Percentiles rank a stretch among this genome's conserved stretches.
Evolutionary conservation across 192 early-diverging fungal species (phyloP).

Genomic region (Mortierella antarctica): DNA sequence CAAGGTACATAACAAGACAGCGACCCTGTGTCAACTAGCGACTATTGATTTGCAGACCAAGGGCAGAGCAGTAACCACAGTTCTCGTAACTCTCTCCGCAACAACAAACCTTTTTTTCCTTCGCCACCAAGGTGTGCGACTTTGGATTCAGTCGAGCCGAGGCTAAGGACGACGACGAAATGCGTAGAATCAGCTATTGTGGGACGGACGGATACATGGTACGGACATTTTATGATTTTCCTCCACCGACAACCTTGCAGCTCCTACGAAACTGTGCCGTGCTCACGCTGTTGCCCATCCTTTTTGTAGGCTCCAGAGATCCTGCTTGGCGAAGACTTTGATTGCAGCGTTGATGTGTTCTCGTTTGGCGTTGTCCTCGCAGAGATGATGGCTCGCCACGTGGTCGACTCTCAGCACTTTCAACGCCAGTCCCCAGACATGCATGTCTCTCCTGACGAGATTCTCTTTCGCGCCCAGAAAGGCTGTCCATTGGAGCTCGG

Average conservation of each 20-base stretch:
- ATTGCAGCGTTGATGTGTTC: slow-evolving; percentile 50
- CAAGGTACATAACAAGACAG: slow-evolving; percentile 27
- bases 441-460: slow-evolving; percentile 39
- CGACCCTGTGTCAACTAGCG: neutral
- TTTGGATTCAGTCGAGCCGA: slow-evolving; percentile 52
- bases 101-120: neutral
- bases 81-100: too few relatives aligned
- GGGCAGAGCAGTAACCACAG: too few relatives aligned
- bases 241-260: neutral
- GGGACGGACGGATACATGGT: slow-evolving; percentile 54
- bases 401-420: slow-evolving; percentile 46
- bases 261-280: neutral
- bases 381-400: slow-evolving; percentile 52
- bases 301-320: slow-evolving; percentile 46
- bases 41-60: neutral
- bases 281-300: neutral
- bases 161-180: slow-evolving; percentile 40
- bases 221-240: neutral
- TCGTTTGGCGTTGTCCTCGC: slow-evolving; percentile 49
- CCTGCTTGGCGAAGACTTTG: slow-evolving; percentile 50
- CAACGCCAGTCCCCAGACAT: slow-evolving; percentile 31
- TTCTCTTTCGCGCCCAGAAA: slow-evolving; percentile 34
- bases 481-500: slow-evolving; percentile 38
- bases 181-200: slow-evolving; percentile 51
- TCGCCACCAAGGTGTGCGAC: slow-evolving; percentile 32